These are phyloP conservation scores for Cystobasidium slooffiae DNA, from an alignment of 1,284 basidiomycete species.

Conservation along the genomic window DNA sequence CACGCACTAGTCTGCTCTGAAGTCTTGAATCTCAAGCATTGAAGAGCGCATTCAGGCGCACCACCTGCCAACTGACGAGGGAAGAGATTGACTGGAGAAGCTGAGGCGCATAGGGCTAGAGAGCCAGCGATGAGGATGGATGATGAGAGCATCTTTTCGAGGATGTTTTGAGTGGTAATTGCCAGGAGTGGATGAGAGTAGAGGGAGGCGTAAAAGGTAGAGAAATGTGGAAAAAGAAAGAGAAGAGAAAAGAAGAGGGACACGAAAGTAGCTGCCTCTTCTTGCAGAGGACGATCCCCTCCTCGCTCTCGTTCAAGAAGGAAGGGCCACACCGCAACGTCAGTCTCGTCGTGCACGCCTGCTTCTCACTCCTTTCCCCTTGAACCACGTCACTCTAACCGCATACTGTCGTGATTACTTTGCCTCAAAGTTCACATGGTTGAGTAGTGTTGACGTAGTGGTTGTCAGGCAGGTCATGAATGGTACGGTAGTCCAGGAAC, in stretches of 20 bases:
- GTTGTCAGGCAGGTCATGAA: too few relatives aligned
- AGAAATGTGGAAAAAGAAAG: too few relatives aligned
- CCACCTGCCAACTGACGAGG: conserved; percentile 26
- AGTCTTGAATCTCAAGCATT: conserved; percentile 35
- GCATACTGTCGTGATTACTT: too few relatives aligned
- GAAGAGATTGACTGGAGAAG: conserved; percentile 16
- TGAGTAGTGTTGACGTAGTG: too few relatives aligned
- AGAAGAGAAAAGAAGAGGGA: conserved; percentile 34
- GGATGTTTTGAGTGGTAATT: neutral
- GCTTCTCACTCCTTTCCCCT: too few relatives aligned
- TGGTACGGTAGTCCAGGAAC: too few relatives aligned
- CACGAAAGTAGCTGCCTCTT: neutral
- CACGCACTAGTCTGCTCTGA: conserved; percentile 25
- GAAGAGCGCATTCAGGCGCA: conserved; percentile 28
- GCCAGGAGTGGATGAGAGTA: neutral
- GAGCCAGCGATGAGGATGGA: conserved; percentile 13
- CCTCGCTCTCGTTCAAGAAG: too few relatives aligned
- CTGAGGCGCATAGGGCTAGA: neutral
- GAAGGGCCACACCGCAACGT: too few relatives aligned
- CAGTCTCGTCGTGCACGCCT: too few relatives aligned
- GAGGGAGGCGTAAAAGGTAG: neutral
- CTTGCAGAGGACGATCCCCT: neutral
- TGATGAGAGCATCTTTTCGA: conserved; percentile 9
- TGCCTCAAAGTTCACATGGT: too few relatives aligned
- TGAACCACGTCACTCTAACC: too few relatives aligned